phyloP scores from a whole-genome alignment of 352 stramenopile genomes.

The Globisporangium yorkense region DNA sequence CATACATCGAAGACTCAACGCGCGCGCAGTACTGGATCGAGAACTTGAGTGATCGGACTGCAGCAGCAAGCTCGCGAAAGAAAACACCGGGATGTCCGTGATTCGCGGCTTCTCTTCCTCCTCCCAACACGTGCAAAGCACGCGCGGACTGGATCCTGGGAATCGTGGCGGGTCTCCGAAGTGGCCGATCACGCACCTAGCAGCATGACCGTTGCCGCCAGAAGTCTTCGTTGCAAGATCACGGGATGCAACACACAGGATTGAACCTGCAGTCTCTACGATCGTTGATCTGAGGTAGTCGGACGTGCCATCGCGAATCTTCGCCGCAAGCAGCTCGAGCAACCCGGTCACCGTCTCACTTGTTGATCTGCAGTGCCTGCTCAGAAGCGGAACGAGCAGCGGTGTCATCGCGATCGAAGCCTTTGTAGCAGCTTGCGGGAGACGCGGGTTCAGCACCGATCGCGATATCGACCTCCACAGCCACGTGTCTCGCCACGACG shows the following conservation, averaged over 20 bases:
- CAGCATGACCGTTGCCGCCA: background rate
- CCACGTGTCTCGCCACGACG: conserved; percentile 34
- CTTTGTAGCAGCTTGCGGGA: conserved; percentile 17
- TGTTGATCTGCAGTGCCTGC: conserved; percentile 19
- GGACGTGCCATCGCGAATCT: conserved; percentile 24
- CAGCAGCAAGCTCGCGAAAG: conserved; percentile 20
- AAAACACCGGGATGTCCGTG: conserved; percentile 17
- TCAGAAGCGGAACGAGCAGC: conserved; percentile 37
- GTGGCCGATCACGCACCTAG: background rate
- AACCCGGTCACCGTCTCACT: conserved; percentile 35
- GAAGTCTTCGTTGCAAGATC: background rate
- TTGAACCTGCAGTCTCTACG: conserved; percentile 23
- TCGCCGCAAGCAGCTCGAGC: conserved; percentile 32
- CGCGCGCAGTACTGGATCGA: conserved; percentile 14
- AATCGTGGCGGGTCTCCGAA: background rate
- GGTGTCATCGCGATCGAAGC: conserved; percentile 33
- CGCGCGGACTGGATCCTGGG: background rate
- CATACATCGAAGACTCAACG: conserved; percentile 20
- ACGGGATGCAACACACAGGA: conserved; percentile 27
- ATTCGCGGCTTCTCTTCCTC: background rate
- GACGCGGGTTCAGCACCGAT: conserved; percentile 26
- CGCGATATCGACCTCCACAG: conserved; percentile 34
- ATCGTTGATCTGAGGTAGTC: conserved; percentile 20
- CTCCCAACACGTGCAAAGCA: conserved; percentile 8
- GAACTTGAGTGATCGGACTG: background rate